These are phyloP conservation scores for Hymenotorrendiella dingleyae DNA, from an alignment of 2,329 filamentous ascomycete species.

Conservation along the genomic window DNA sequence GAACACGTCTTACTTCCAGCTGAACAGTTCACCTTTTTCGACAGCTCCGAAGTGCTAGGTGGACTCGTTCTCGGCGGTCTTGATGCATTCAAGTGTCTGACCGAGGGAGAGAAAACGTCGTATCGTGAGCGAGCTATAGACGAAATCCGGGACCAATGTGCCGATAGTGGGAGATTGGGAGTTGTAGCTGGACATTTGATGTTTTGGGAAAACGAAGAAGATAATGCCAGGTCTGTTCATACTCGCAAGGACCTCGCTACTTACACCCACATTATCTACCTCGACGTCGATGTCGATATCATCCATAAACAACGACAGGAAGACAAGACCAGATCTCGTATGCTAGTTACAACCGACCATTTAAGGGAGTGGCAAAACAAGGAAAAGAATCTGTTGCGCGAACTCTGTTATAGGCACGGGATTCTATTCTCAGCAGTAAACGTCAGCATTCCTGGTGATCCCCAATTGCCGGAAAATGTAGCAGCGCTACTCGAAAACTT, in stretches of 20 bases:
- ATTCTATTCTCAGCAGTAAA: slow-evolving; percentile 31
- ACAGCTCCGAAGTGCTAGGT: slow-evolving; percentile 46
- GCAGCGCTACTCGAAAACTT: slow-evolving; percentile 35
- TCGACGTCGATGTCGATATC: slow-evolving; percentile 36
- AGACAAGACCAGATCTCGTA: slow-evolving; percentile 36
- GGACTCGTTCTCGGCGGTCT: slow-evolving; percentile 41
- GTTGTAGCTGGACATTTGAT: slow-evolving; percentile 51
- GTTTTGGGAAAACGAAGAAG: slow-evolving; percentile 42
- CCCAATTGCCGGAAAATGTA: slow-evolving; percentile 16
- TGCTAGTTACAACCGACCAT: slow-evolving; percentile 30
- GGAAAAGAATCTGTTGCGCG: slow-evolving; percentile 39
- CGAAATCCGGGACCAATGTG: slow-evolving; percentile 36
- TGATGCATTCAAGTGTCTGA: slow-evolving; percentile 38
- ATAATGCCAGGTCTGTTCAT: slow-evolving; percentile 30
- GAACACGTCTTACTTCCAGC: slow-evolving; percentile 25
- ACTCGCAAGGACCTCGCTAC: slow-evolving; percentile 40
- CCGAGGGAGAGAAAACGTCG: slow-evolving; percentile 31
- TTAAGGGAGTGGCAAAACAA: slow-evolving; percentile 39
- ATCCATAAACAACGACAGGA: slow-evolving; percentile 34
- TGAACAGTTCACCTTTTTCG: slow-evolving; percentile 40
- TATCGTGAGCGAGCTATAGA: slow-evolving; percentile 42
- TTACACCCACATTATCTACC: slow-evolving; percentile 55
- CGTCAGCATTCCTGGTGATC: not conserved
- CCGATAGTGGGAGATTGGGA: slow-evolving; percentile 30
- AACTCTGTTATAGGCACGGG: slow-evolving; percentile 37